Base-by-base conservation (phyloP, 768 basidiomycete species). In the Phlebiopsis flavidoalba region DNA sequence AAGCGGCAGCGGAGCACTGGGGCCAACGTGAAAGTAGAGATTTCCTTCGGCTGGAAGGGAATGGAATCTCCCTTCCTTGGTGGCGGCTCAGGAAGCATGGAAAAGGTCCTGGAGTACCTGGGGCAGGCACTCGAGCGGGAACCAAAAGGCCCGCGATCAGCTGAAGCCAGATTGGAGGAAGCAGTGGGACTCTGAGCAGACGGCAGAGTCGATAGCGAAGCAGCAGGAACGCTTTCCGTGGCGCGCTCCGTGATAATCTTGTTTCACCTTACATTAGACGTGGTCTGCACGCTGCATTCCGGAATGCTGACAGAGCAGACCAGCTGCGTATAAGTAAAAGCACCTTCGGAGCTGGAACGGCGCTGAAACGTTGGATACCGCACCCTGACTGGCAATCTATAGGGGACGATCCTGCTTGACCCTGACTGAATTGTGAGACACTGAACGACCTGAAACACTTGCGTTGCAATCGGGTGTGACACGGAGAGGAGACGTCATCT, bases 131-230 rank as follows among this genome's bases (percentile, higher is more conserved):
- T 53, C 52, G 31, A 46, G 40, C n/a, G 12, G 22, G 52, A 2
- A 26, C 14, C n/a, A 36, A 21, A 35, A 31, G 12, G 10, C 5
- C 35, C 21, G 40, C 15, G 19, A 43, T 1, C 12, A 60, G 43
- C 12, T 35, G 24, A 60, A 60, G 46, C 60, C 60, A n/a, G 53
- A 48, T 4, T 60, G 60, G 60, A 26, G 54, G 53, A 50, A 47
- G 12, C 36, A 60, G 52, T 53, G 50, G 59, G 51, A 60, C n/a
- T 26, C 17, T 22, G 45, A 46, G 37, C 57, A 58, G 48, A 48
- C 21, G 22, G n/a, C n/a, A 22, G 33, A 36, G 14, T 24, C 14
- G 8, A 35, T 11, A 12, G 19, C 19, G 17, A 12, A 10, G 17
- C 12, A 12, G 11, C 40, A 43, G 40, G 40, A 43, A 12, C 40